Conservation (phyloP, 2,329 filamentous ascomycete species). For the Aspergillus sp. region DNA sequence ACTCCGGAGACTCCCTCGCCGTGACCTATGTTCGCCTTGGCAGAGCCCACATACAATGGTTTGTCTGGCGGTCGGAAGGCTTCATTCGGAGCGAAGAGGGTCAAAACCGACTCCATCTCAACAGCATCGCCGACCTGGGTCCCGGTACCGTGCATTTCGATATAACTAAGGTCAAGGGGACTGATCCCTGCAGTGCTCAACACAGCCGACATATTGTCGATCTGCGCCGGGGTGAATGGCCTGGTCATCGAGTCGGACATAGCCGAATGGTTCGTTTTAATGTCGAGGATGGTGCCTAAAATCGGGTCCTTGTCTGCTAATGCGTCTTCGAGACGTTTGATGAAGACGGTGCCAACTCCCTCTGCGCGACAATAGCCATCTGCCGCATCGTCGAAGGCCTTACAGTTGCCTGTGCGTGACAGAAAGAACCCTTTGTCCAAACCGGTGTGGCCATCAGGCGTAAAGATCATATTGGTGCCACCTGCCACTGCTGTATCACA, state of each 20-base stretch:
- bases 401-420: conserved; percentile 73
- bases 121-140: conserved; percentile 78
- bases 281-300: conserved; percentile 72
- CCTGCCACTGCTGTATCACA: conserved; percentile 80
- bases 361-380: conserved; percentile 84
- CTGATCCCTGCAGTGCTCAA: conserved; percentile 60
- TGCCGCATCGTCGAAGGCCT: conserved; percentile 76
- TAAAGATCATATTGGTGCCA: conserved; percentile 73
- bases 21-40: conserved; percentile 66
- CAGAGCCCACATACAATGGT: conserved; percentile 61
- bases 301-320: conserved; percentile 68
- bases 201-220: background rate
- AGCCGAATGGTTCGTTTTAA: conserved; percentile 77
- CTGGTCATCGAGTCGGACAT: conserved; percentile 79
- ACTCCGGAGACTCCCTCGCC: conserved; percentile 62
- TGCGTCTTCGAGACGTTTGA: conserved; percentile 80
- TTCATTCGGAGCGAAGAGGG: conserved; percentile 58
- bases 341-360: conserved; percentile 69
- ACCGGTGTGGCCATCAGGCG: conserved; percentile 76
- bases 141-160: conserved; percentile 88
- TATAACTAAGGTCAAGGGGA: conserved; percentile 74
- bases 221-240: conserved; percentile 75
- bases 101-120: conserved; percentile 76
- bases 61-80: conserved; percentile 35
- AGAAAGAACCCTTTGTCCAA: conserved; percentile 76